Conservation (phyloP, 352 stramenopile species). For the Phytopythium ostracodes region DNA sequence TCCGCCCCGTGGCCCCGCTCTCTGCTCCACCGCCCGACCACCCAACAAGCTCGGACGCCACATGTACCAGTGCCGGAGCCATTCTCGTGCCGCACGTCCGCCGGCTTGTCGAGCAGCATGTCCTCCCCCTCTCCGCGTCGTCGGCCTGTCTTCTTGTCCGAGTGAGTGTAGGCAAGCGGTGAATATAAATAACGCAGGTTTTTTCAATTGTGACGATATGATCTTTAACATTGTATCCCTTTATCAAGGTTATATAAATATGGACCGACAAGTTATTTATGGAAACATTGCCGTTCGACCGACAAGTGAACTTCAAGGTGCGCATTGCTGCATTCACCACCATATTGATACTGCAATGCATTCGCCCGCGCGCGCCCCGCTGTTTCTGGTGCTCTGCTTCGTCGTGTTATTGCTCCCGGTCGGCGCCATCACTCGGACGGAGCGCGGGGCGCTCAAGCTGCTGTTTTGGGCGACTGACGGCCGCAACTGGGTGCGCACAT, state of each 20-base stretch:
- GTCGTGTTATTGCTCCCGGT: neutral
- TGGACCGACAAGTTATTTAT: too few relatives aligned
- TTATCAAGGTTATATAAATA: too few relatives aligned
- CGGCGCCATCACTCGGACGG: slow-evolving; percentile 22
- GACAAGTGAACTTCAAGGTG: too few relatives aligned
- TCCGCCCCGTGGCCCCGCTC: neutral
- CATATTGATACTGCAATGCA: neutral
- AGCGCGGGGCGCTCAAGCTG: slow-evolving; percentile 59
- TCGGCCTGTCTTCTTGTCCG: neutral
- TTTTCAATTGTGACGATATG: too few relatives aligned
- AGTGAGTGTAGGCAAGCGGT: too few relatives aligned
- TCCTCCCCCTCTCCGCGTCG: neutral
- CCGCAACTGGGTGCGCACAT: slow-evolving; percentile 37
- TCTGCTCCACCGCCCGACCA: too few relatives aligned
- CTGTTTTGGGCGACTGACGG: slow-evolving; percentile 64
- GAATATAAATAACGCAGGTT: too few relatives aligned
- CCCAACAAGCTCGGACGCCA: neutral
- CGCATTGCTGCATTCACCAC: neutral
- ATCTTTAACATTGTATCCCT: too few relatives aligned
- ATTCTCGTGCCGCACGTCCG: slow-evolving; percentile 74
- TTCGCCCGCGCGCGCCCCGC: neutral
- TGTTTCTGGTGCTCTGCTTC: neutral
- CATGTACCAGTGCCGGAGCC: slow-evolving; percentile 52
- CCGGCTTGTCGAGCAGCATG: slow-evolving; percentile 84
- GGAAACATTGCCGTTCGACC: too few relatives aligned